These are phyloP conservation scores for Diplodia scrobiculata DNA, from an alignment of 2,329 filamentous ascomycete species.

Conservation along the genomic window DNA sequence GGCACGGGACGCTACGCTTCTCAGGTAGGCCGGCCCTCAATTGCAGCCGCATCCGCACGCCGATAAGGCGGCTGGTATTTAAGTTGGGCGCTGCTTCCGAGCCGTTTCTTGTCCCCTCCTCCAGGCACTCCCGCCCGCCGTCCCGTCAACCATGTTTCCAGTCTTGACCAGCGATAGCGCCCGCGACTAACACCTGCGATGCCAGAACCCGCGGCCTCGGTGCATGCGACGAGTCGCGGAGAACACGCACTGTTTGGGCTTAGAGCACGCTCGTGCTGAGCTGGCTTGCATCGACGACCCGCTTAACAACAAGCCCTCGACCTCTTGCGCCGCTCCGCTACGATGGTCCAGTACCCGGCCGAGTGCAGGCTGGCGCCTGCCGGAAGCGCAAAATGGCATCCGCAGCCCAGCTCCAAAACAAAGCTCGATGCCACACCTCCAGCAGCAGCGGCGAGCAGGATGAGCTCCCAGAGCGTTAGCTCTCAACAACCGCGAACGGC, in stretches of 20 bases:
- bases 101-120: slow-evolving; percentile 20
- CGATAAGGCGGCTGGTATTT: slow-evolving; percentile 25
- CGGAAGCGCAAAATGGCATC: slow-evolving; percentile 26
- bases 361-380: slow-evolving; percentile 25
- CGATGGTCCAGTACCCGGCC: slow-evolving; percentile 21
- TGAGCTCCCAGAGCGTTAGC: slow-evolving; percentile 25
- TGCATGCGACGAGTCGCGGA: slow-evolving; percentile 29
- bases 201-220: slow-evolving; percentile 24
- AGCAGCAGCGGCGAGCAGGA: slow-evolving; percentile 22
- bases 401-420: slow-evolving; percentile 21
- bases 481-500: slow-evolving; percentile 25
- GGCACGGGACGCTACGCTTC: slow-evolving; percentile 23
- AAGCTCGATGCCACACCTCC: slow-evolving; percentile 26
- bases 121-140: slow-evolving; percentile 24
- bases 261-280: slow-evolving; percentile 28
- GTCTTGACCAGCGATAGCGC: slow-evolving; percentile 26
- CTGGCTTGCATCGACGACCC: slow-evolving; percentile 28
- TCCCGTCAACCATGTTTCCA: slow-evolving; percentile 24
- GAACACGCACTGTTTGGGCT: slow-evolving; percentile 23
- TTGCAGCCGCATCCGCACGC: slow-evolving; percentile 25
- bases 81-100: slow-evolving; percentile 24
- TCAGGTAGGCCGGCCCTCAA: slow-evolving; percentile 21
- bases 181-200: slow-evolving; percentile 27
- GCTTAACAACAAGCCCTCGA: slow-evolving; percentile 21
- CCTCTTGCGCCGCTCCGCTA: slow-evolving; percentile 22